Base-by-base conservation (phyloP, 2,329 filamentous ascomycete genomes). In the Dactylellina leptospora region DNA sequence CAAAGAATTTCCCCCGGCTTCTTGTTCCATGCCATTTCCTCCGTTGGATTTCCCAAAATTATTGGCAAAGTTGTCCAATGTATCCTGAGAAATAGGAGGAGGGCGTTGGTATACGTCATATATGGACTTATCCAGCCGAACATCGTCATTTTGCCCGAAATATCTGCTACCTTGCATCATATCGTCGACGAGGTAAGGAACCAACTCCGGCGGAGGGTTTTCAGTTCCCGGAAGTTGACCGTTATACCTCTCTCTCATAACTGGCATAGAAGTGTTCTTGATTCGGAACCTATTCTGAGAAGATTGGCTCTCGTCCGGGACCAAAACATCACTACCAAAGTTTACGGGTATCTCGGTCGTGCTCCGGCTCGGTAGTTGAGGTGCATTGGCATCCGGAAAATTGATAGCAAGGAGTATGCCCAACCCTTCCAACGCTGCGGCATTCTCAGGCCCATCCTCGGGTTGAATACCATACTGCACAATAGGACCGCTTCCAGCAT, bases 401-500 rank as follows among this genome's bases (percentile, higher is more conserved):
- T 55, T 28, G 30, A 58, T 58, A 1, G 54, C 38, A 3, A 58
- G 16, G 25, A 58, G 42, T 9, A 58, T 25, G 20, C 38, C 25
- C n/a, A 47, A 4, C 9, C 23, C 54, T 8, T 44, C 20, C 23
- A 28, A 13, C 11, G 22, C 11, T n/a, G 53, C 53, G 6, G 27
- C 33, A 13, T 18, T 18, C 9, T 11, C 20, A 4, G 33, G 27
- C 11, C 16, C 20, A 44, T 56, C 53, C 2, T 2, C 53, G 6
- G 33, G 1, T 28, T 16, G 4, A n/a, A 47, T 16, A 16, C 50
- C 60, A 25, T 45, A 64, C 30, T 50, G 60, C 23, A 64, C 60
- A 22, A 56, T 56, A 4, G 38, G 50, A 2, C 50, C 51, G 11
- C 23, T 38, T 45, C 51, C 40, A 10, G 28, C 45, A 8, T 20